phyloP scores from a whole-genome alignment of 208 protist species.

The Wallacemonas collosoma region DNA sequence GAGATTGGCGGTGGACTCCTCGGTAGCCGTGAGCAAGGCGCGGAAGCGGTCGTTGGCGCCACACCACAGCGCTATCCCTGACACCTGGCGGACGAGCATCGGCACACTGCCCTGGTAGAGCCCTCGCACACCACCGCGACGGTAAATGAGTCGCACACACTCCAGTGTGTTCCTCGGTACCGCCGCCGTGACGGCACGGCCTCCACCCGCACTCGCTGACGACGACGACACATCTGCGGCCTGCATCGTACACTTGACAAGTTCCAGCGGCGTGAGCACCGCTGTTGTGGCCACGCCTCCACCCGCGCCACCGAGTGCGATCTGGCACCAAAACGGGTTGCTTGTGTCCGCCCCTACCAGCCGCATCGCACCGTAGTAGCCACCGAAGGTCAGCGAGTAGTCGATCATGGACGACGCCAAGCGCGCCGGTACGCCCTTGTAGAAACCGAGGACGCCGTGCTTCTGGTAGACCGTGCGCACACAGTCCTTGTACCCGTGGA shows the following conservation, averaged over 20 bases:
- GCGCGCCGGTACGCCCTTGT: constrained; percentile 43
- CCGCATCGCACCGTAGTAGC: constrained; percentile 40
- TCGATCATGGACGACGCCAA: constrained; percentile 34
- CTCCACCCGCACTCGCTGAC: no score
- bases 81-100: constrained; percentile 50
- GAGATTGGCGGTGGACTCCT: constrained; percentile 22
- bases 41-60: constrained; percentile 44
- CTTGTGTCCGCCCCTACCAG: constrained; percentile 23
- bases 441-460: constrained; percentile 44
- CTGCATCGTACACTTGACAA: constrained; percentile 57
- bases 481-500: constrained; percentile 31
- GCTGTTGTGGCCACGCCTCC: constrained; percentile 37
- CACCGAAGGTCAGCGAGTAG: constrained; percentile 39
- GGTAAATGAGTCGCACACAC: constrained; percentile 27
- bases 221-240: neutral
- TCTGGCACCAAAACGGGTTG: constrained; percentile 25
- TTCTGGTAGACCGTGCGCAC: constrained; percentile 21
- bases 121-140: constrained; percentile 24
- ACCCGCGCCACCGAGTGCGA: constrained; percentile 34
- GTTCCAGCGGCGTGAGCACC: constrained; percentile 50
- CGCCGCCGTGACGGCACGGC: neutral
- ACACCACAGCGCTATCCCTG: constrained; percentile 45
- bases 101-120: constrained; percentile 41
- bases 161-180: constrained; percentile 21
- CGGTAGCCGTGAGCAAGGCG: constrained; percentile 22